Evolutionary conservation across 495 filamentous ascomycete species (phyloP).

Genomic region (Letharia columbiana): DNA sequence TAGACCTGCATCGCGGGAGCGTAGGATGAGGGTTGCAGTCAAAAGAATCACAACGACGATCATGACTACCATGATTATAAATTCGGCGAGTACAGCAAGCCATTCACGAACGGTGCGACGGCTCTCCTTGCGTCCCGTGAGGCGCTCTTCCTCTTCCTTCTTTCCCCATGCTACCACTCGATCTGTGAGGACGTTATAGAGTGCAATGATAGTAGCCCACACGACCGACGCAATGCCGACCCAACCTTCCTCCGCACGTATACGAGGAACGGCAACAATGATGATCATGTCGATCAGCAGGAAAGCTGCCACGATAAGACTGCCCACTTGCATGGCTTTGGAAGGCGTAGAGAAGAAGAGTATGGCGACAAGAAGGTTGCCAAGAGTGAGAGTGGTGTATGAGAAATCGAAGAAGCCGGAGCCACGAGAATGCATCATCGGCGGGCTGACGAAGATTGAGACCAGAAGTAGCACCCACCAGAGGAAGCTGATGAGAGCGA

Average conservation of each 20-base stretch:
- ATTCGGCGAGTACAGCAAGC: constrained; percentile 70
- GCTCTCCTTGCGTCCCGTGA: constrained; percentile 85
- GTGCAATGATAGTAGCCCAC: constrained; percentile 59
- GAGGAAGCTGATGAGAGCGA: constrained; percentile 64
- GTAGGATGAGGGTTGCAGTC: constrained; percentile 68
- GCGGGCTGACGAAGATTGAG: constrained; percentile 79
- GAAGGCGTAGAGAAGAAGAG: constrained; percentile 83
- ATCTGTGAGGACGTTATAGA: constrained; percentile 55
- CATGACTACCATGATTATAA: constrained; percentile 57
- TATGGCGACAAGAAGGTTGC: constrained; percentile 65
- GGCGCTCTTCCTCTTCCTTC: constrained; percentile 77
- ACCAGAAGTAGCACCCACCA: constrained; percentile 90
- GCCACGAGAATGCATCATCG: constrained; percentile 73
- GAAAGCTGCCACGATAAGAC: constrained; percentile 56
- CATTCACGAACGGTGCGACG: constrained; percentile 75
- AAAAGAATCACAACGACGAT: constrained; percentile 59
- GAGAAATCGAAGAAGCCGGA: constrained; percentile 85
- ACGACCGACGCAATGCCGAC: constrained; percentile 76
- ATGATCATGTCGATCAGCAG: constrained; percentile 71
- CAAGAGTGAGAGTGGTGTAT: constrained; percentile 62
- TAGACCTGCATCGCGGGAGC: constrained; percentile 65
- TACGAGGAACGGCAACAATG: constrained; percentile 59
- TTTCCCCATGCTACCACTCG: constrained; percentile 86
- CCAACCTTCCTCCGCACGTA: constrained; percentile 80
- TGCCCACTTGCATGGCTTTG: constrained; percentile 60